These are phyloP conservation scores for Sporothrix mexicana DNA, from an alignment of 2,329 filamentous ascomycete species.

Conservation along the genomic window DNA sequence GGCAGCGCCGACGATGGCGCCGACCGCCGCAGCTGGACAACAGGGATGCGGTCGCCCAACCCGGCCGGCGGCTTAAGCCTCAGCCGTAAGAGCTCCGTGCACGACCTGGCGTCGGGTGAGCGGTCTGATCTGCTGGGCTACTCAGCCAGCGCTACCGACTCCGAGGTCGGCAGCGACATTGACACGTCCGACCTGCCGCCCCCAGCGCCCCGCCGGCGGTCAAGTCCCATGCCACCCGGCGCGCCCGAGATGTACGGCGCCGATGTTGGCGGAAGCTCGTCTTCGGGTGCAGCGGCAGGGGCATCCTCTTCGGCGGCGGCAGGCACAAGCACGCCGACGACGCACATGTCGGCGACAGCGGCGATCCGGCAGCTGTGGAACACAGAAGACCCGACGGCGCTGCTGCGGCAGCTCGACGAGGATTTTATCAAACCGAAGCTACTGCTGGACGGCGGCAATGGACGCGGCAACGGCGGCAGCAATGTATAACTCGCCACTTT, in stretches of 20 bases:
- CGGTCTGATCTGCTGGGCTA: conserved; percentile 62
- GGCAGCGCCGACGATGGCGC: conserved; percentile 35
- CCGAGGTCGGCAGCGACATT: conserved; percentile 67
- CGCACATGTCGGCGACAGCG: conserved; percentile 68
- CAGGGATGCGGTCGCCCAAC: conserved; percentile 59
- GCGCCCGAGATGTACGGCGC: conserved; percentile 33
- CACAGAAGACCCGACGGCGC: conserved; percentile 83
- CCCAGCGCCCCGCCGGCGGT: conserved; percentile 55
- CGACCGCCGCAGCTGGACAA: conserved; percentile 57
- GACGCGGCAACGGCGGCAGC: conserved; percentile 36
- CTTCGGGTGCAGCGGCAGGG: conserved; percentile 37
- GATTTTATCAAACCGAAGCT: conserved; percentile 48
- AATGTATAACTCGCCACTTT: conserved; percentile 31
- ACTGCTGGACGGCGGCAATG: conserved; percentile 40
- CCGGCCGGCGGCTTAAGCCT: conserved; percentile 49
- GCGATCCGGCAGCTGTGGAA: conserved; percentile 83
- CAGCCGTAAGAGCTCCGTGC: conserved; percentile 58
- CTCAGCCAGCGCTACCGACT: conserved; percentile 56
- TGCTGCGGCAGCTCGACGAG: conserved; percentile 93
- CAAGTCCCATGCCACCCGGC: conserved; percentile 49
- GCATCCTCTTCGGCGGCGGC: not conserved
- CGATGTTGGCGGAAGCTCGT: conserved; percentile 39
- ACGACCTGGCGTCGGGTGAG: conserved; percentile 42
- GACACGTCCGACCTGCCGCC: conserved; percentile 71
- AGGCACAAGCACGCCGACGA: not conserved